phyloP scores from a whole-genome alignment of 331 rosid genomes.

The Spiraea crenata region DNA sequence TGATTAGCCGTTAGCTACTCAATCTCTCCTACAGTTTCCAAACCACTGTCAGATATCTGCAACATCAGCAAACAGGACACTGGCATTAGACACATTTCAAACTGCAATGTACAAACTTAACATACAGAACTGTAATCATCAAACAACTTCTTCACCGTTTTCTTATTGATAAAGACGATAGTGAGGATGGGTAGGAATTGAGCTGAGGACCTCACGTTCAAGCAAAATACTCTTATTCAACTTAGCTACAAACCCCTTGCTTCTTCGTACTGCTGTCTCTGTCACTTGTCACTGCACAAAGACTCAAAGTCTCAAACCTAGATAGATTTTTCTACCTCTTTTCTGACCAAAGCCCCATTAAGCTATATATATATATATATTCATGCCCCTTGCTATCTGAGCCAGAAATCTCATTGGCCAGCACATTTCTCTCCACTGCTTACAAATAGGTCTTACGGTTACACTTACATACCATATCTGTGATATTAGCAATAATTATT shows the following conservation, averaged over 20 bases:
- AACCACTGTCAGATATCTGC: conserved; percentile 14
- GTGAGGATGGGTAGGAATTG: too few relatives aligned
- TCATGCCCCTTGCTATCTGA: neutral
- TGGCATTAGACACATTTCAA: conserved; percentile 8
- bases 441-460: conserved; percentile 4
- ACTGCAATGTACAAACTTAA: neutral
- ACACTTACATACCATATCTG: neutral
- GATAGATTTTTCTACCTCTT: neutral
- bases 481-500: neutral
- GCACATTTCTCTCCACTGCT: neutral
- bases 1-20: conserved; percentile 25
- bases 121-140: too few relatives aligned
- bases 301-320: neutral
- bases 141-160: too few relatives aligned
- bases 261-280: too few relatives aligned
- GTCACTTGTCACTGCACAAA: neutral
- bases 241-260: too few relatives aligned
- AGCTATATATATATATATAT: too few relatives aligned
- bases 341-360: neutral
- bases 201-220: too few relatives aligned
- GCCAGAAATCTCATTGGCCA: neutral
- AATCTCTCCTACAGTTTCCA: conserved; percentile 16
- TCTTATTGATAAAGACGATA: too few relatives aligned
- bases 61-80: neutral
- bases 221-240: too few relatives aligned